Conservation (phyloP, 495 filamentous ascomycete species). For the Immersiella caudata region DNA sequence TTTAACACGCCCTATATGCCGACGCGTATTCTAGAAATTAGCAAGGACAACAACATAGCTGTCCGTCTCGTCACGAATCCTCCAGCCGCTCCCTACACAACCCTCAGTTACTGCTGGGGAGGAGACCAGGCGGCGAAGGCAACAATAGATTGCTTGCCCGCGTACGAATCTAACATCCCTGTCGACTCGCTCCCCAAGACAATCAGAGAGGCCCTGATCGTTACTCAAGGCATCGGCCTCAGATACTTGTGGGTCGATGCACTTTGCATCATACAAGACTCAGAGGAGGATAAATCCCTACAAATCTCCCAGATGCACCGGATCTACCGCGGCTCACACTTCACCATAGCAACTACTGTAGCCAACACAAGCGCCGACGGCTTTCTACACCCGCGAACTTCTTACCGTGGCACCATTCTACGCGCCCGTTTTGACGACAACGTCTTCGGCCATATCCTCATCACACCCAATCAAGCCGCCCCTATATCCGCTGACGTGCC, state of each 20-base stretch:
- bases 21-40: neutral
- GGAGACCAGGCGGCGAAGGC: neutral
- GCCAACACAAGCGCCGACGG: too few relatives aligned
- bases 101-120: constrained; percentile 11
- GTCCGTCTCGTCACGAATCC: neutral
- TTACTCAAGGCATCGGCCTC: neutral
- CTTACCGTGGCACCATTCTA: too few relatives aligned
- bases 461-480: too few relatives aligned
- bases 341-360: too few relatives aligned
- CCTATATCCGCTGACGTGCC: too few relatives aligned
- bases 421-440: too few relatives aligned
- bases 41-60: too few relatives aligned
- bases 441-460: too few relatives aligned
- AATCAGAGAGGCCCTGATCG: neutral
- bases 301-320: too few relatives aligned
- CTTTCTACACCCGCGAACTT: too few relatives aligned
- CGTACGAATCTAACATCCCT: neutral
- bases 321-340: too few relatives aligned
- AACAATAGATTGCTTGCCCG: neutral
- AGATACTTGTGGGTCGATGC: constrained; percentile 2
- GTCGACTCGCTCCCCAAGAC: neutral
- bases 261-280: constrained; percentile 4
- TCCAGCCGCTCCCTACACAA: neutral
- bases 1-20: constrained; percentile 6
- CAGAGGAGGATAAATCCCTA: neutral